Percentiles rank a stretch among this genome's conserved stretches.
These are phyloP conservation scores for Hyphopichia pseudoburtonii DNA, from an alignment of 1,139 yeast genomes.

Conservation along the genomic window DNA sequence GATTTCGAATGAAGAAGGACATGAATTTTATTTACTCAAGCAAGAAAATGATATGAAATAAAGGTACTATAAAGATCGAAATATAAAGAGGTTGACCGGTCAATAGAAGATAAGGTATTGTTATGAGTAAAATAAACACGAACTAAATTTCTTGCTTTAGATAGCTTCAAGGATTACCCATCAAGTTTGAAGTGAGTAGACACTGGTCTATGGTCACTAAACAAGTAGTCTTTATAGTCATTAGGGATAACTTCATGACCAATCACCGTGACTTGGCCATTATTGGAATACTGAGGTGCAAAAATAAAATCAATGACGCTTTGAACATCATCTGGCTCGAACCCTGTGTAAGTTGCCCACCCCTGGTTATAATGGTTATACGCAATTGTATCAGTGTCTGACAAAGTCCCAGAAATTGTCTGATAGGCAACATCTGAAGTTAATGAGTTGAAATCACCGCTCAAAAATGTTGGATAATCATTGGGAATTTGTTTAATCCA, in stretches of 20 bases:
- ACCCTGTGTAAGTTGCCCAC: conserved; percentile 41
- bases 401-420: conserved; percentile 24
- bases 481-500: conserved; percentile 27
- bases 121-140: background rate
- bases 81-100: too few species aligned
- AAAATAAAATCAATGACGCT: conserved; percentile 31
- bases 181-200: conserved; percentile 23
- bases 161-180: background rate
- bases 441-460: conserved; percentile 43
- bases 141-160: too few species aligned
- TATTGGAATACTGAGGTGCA: conserved; percentile 18
- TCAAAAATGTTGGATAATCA: conserved; percentile 31
- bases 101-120: too few species aligned
- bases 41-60: too few species aligned
- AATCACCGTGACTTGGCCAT: conserved; percentile 14
- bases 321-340: conserved; percentile 23
- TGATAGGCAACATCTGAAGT: conserved; percentile 30
- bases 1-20: too few species aligned
- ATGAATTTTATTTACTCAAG: too few species aligned
- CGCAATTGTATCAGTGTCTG: conserved; percentile 22
- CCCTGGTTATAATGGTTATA: conserved; percentile 21
- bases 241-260: conserved; percentile 38
- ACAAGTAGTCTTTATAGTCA: conserved; percentile 22
- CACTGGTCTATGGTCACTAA: conserved; percentile 49
- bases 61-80: too few species aligned